Conservation (phyloP, 331 rosid genomes). For the Quercus phellos region DNA sequence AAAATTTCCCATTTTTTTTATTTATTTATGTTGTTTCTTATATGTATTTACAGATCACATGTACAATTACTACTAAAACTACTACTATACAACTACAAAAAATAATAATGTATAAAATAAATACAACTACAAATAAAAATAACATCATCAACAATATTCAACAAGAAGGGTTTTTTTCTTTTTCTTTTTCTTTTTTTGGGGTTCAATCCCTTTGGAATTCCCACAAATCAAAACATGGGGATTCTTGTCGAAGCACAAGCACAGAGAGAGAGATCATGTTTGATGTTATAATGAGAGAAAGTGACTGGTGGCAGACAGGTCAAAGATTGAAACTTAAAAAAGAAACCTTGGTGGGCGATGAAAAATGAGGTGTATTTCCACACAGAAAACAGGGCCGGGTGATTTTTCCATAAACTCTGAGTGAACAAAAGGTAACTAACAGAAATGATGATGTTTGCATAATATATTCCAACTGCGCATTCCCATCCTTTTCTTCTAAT, state of each 20-base stretch:
- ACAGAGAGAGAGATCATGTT: not conserved
- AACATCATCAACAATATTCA: too few relatives aligned
- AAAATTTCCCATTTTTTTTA: not conserved
- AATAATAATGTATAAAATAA: too few relatives aligned
- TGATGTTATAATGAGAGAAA: slow-evolving; percentile 23
- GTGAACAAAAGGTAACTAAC: slow-evolving; percentile 13
- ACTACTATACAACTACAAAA: too few relatives aligned
- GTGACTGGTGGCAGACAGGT: slow-evolving; percentile 30
- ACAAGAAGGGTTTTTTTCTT: not conserved
- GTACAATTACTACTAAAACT: too few relatives aligned
- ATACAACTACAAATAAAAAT: too few relatives aligned
- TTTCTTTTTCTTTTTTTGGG: not conserved
- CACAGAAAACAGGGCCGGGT: slow-evolving; percentile 12
- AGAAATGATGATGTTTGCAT: slow-evolving; percentile 9
- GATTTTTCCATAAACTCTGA: not conserved
- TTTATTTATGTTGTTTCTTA: too few relatives aligned
- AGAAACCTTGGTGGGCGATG: slow-evolving; percentile 24
- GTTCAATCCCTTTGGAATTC: not conserved
- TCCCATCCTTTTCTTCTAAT: not conserved
- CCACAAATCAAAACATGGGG: not conserved
- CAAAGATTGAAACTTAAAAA: slow-evolving; percentile 8
- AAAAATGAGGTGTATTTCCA: slow-evolving; percentile 26
- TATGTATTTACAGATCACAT: too few relatives aligned
- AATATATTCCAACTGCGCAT: slow-evolving; percentile 1
- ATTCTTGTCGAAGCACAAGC: not conserved